These are phyloP conservation scores for Suillus alpinus DNA, from an alignment of 768 basidiomycete genomes.

Conservation along the genomic window DNA sequence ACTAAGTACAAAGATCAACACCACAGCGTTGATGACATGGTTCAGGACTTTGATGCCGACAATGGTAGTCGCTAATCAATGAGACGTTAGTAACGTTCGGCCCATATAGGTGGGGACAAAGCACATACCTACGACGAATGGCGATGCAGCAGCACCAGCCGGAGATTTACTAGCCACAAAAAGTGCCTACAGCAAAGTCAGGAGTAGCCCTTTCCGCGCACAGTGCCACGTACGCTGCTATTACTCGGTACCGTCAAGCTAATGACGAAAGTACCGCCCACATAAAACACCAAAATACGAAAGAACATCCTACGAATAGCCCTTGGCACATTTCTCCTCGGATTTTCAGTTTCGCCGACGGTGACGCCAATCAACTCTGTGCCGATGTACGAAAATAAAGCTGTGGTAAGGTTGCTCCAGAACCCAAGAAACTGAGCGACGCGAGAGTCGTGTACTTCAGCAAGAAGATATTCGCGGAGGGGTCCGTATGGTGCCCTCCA, in stretches of 20 bases:
- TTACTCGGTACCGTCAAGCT: constrained; percentile 39
- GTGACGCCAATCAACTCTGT: constrained; percentile 38
- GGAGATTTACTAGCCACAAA: constrained; percentile 25
- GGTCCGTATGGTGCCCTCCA: constrained; percentile 32
- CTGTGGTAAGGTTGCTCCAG: constrained; percentile 29
- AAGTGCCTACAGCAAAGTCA: constrained; percentile 20
- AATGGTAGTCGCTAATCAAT: constrained; percentile 31
- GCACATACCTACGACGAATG: constrained; percentile 44
- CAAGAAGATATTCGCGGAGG: constrained; percentile 22
- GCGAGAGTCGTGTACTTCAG: constrained; percentile 33
- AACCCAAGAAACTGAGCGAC: constrained; percentile 33
- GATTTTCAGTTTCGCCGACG: constrained; percentile 38
- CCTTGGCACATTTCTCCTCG: constrained; percentile 39
- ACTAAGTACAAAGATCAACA: constrained; percentile 45
- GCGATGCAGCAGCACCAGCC: constrained; percentile 30
- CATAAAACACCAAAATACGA: constrained; percentile 29
- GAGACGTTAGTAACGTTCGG: constrained; percentile 27
- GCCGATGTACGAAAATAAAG: constrained; percentile 37
- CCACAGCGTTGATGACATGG: constrained; percentile 36
- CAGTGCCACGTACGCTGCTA: constrained; percentile 28
- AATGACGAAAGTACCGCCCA: constrained; percentile 38
- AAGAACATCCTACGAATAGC: constrained; percentile 41
- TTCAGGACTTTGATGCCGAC: constrained; percentile 48
- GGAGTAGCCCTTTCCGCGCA: constrained; percentile 10
- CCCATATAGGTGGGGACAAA: constrained; percentile 26